phyloP scores from a whole-genome alignment of 2,329 filamentous ascomycete genomes.

The Fusarium aywerte region DNA sequence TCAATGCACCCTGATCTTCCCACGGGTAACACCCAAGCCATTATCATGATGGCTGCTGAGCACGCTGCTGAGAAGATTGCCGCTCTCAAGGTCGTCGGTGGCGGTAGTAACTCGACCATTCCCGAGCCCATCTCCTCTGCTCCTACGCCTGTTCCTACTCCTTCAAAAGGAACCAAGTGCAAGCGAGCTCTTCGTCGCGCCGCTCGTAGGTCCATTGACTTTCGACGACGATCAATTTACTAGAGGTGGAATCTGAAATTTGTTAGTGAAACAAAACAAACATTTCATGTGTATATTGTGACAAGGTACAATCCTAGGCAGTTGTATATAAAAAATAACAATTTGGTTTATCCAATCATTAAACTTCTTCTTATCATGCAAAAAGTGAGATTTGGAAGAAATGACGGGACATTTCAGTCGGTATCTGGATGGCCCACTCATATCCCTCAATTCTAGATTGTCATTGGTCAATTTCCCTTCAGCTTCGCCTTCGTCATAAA shows the following conservation, averaged over 20 bases:
- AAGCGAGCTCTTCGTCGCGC: conserved; percentile 15
- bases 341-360: not conserved
- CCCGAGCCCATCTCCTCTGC: conserved; percentile 8
- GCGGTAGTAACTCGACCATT: conserved; percentile 28
- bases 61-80: conserved; percentile 45
- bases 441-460: rapidly evolving
- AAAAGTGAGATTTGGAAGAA: not conserved
- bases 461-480: not conserved
- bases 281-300: conserved; percentile 22
- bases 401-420: not conserved
- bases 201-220: conserved; percentile 19
- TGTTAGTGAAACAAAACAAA: not conserved
- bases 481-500: conserved; percentile 11
- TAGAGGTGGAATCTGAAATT: not conserved
- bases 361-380: rapidly evolving
- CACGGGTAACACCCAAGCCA: conserved; percentile 45
- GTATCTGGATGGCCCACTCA: not conserved
- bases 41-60: conserved; percentile 46
- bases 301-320: not conserved
- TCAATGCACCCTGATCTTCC: conserved; percentile 66
- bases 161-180: conserved; percentile 9
- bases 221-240: conserved; percentile 27
- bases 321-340: conserved; percentile 21
- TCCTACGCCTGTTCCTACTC: conserved; percentile 18
- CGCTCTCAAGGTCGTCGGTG: conserved; percentile 18